These are phyloP conservation scores for Trichoderma semiorbis DNA, from an alignment of 2,329 filamentous ascomycete species.

Conservation along the genomic window DNA sequence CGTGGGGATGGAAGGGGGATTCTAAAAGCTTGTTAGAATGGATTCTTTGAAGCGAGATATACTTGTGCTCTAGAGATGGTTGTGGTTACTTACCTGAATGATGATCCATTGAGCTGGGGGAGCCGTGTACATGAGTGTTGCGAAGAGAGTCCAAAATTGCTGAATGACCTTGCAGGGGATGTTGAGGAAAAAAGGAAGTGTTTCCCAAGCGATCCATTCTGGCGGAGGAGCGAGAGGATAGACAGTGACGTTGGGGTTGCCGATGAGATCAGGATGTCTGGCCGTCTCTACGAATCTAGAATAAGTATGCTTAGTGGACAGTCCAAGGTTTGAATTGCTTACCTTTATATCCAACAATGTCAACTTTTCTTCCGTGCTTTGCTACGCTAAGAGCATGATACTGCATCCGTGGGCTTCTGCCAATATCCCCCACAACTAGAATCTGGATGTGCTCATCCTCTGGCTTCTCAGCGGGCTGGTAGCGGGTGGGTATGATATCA, in stretches of 20 bases:
- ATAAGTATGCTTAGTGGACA: not conserved
- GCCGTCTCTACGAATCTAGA: slow-evolving; percentile 62
- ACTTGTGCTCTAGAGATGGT: not conserved
- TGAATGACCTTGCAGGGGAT: slow-evolving; percentile 83
- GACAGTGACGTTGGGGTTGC: slow-evolving; percentile 66
- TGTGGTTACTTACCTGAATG: slow-evolving; percentile 62
- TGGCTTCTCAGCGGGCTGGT: slow-evolving; percentile 33
- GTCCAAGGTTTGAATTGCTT: not conserved
- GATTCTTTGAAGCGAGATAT: not conserved
- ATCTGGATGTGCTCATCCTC: slow-evolving; percentile 62
- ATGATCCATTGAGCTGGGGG: slow-evolving; percentile 80
- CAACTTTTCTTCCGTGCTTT: slow-evolving; percentile 73
- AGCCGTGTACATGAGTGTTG: slow-evolving; percentile 69
- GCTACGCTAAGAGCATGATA: slow-evolving; percentile 94
- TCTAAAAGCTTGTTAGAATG: slow-evolving; percentile 46
- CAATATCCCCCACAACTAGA: slow-evolving; percentile 91
- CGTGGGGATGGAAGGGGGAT: slow-evolving; percentile 92
- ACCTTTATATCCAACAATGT: slow-evolving; percentile 88
- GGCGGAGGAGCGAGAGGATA: slow-evolving; percentile 68
- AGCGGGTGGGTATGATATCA: slow-evolving; percentile 33
- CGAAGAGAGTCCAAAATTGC: slow-evolving; percentile 71
- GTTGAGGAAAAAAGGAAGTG: slow-evolving; percentile 70
- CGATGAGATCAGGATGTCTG: slow-evolving; percentile 71
- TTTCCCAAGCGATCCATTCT: slow-evolving; percentile 61
- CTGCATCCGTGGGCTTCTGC: slow-evolving; percentile 94